Conservation (phyloP, 2,329 filamentous ascomycete genomes). For the Byssochlamys sp. region DNA sequence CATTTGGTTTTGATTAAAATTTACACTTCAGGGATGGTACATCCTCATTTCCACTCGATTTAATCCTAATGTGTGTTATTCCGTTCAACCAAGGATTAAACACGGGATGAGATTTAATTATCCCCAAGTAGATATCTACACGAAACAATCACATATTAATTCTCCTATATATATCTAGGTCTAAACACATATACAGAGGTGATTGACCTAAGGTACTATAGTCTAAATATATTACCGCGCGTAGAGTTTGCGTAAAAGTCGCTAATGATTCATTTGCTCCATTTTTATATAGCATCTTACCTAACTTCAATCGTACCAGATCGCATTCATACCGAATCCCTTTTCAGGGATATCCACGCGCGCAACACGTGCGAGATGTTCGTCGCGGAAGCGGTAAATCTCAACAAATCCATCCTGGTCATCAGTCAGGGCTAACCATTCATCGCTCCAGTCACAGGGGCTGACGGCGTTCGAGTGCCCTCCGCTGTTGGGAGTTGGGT, state of each 20-base stretch:
- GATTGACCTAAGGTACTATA: too few relatives aligned
- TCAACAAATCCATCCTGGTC: constrained; percentile 81
- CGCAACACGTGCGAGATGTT: constrained; percentile 69
- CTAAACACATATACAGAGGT: too few relatives aligned
- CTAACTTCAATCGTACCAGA: constrained; percentile 65
- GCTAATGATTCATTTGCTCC: neutral
- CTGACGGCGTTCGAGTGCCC: constrained; percentile 83
- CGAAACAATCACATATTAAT: too few relatives aligned
- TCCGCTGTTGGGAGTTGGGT: constrained; percentile 76
- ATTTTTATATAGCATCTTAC: neutral
- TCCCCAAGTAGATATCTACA: too few relatives aligned
- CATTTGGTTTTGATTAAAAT: too few relatives aligned
- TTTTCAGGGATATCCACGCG: constrained; percentile 69
- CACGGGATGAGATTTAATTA: too few relatives aligned
- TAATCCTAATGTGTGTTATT: too few relatives aligned
- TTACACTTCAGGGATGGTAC: too few relatives aligned
- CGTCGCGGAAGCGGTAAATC: constrained; percentile 77
- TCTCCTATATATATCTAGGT: neutral
- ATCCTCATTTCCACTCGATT: too few relatives aligned
- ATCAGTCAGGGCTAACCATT: constrained; percentile 83
- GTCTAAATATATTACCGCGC: too few relatives aligned
- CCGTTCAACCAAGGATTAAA: too few relatives aligned
- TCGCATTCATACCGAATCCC: constrained; percentile 95
- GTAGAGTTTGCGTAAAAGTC: too few relatives aligned
- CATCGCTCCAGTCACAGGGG: constrained; percentile 73